A percentile compares a stretch with the other conserved stretches of the same genome.
Conservation (phyloP, 2,329 filamentous ascomycete genomes). For the Aspergillus sp. region DNA sequence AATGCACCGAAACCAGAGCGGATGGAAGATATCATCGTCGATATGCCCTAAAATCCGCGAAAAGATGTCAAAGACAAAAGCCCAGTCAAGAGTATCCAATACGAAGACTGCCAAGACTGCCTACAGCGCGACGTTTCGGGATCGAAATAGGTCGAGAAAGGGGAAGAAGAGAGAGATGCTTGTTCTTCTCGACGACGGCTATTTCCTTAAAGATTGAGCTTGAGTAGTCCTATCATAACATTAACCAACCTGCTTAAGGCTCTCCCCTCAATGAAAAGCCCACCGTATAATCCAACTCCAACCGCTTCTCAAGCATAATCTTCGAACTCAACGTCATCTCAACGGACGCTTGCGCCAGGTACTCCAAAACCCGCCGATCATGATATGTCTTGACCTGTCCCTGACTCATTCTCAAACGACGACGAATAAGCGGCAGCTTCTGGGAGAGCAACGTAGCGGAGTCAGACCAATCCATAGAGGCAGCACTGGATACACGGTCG, state of each 20-base stretch:
- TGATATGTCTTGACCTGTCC: background rate
- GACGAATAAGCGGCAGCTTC: background rate
- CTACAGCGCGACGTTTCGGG: background rate
- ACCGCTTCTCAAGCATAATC: slow-evolving; percentile 1
- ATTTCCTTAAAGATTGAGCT: too few species aligned
- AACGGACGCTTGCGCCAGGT: background rate
- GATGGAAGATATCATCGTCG: too few species aligned
- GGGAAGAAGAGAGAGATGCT: background rate
- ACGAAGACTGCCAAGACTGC: too few species aligned
- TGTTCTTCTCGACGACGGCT: too few species aligned
- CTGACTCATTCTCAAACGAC: background rate
- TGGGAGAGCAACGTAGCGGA: background rate
- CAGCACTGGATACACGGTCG: too few species aligned
- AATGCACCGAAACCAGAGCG: too few species aligned
- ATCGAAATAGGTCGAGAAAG: background rate
- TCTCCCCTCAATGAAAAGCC: too few species aligned
- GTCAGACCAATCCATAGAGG: background rate
- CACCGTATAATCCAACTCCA: too few species aligned
- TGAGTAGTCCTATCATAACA: too few species aligned
- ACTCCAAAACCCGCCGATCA: background rate
- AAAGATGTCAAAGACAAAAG: slow-evolving; percentile 14
- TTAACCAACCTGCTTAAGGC: too few species aligned
- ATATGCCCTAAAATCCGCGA: background rate
- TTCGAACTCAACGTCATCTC: background rate
- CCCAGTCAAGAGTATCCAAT: slow-evolving; percentile 5